A percentile compares a stretch with the other conserved stretches of the same genome.
Evolutionary conservation across 1,139 yeast species (phyloP).

Genomic region (Hansenula anomala): DNA sequence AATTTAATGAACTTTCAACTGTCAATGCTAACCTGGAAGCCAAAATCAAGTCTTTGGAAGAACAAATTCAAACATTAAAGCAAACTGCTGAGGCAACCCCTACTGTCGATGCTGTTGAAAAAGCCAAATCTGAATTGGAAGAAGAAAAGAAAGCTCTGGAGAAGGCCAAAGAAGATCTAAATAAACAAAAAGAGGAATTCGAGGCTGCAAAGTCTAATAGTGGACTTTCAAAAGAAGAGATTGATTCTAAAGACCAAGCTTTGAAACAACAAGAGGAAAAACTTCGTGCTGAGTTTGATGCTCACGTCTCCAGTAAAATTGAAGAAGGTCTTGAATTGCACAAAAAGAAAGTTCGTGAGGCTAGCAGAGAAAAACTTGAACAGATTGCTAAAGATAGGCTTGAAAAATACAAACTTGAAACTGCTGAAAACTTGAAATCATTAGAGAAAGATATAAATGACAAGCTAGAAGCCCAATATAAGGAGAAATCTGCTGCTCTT

Average conservation of each 20-base stretch:
- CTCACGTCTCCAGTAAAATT: conserved; percentile 17
- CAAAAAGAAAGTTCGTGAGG: conserved; percentile 24
- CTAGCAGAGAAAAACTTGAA: conserved; percentile 20
- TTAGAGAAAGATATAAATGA: conserved; percentile 20
- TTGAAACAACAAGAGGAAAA: conserved; percentile 19
- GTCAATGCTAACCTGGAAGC: conserved; percentile 9
- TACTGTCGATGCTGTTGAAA: conserved; percentile 10
- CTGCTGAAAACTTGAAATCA: conserved; percentile 29
- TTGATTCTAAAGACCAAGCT: conserved; percentile 5
- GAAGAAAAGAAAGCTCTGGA: conserved; percentile 12
- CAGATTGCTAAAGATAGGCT: conserved; percentile 22
- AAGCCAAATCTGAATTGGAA: conserved; percentile 16
- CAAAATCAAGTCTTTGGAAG: conserved; percentile 21
- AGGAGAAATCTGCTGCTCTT: conserved; percentile 4
- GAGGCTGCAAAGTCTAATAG: neutral
- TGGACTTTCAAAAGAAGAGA: neutral
- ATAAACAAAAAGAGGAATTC: conserved; percentile 5
- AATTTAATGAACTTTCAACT: conserved; percentile 16
- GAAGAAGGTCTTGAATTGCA: conserved; percentile 26
- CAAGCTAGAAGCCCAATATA: conserved; percentile 18
- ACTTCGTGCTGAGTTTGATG: conserved; percentile 24
- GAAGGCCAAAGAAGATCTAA: conserved; percentile 15
- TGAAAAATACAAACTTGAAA: conserved; percentile 13
- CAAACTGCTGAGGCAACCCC: conserved; percentile 7
- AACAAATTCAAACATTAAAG: conserved; percentile 15